Base-by-base conservation (phyloP, 345 rosid genomes). In the Populus pruinosa region DNA sequence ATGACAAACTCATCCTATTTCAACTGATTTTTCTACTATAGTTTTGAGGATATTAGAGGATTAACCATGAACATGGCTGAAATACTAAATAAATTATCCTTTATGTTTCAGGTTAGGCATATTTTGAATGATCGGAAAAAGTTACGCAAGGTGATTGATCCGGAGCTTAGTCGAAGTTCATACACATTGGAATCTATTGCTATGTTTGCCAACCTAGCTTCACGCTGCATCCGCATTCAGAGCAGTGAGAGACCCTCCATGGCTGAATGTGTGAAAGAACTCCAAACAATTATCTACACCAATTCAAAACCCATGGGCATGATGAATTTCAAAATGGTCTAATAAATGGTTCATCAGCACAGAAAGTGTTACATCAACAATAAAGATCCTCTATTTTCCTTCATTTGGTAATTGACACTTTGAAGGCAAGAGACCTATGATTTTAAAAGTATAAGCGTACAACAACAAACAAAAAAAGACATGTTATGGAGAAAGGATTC, bases 171-270 rank as follows among this genome's bases (percentile, higher is more conserved):
- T 47, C 87, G 91, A 74, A 85, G 84, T 78, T 92, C 97, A 59
- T 92, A 89, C 89, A 85, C 89, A 72, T 82, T 92, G 83, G 96
- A 93, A 84, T 90, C 98, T 13, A 70, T 92, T 86, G 87, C 91
- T 74, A 92, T 93, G 96, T 95, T 93, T 81, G 94, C 98, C 68
- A 89, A 93, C 81, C 76, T 95, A 71, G 99, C 98, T 80, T 93
- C 98, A 29, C 88, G 99, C n/a, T 93, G 99, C 61, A 92, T 95
- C 69, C 96, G 94, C 41, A 80, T 82, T 55, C 98, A 92, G 77
- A 92, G 99, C 76, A 83, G 84, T n/a, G 96, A 93, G 82, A 84
- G 99, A 72, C 98, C 99, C 66, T 83, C 91, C 0, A 93, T 95
- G 87, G 82, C 78, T n/a, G 97, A 92, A 79, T 95, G 97, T 78